A percentile compares a stretch with the other conserved stretches of the same genome.
Evolutionary conservation across 768 basidiomycete genomes (phyloP).

Genomic region (Termitomyces sp.): DNA sequence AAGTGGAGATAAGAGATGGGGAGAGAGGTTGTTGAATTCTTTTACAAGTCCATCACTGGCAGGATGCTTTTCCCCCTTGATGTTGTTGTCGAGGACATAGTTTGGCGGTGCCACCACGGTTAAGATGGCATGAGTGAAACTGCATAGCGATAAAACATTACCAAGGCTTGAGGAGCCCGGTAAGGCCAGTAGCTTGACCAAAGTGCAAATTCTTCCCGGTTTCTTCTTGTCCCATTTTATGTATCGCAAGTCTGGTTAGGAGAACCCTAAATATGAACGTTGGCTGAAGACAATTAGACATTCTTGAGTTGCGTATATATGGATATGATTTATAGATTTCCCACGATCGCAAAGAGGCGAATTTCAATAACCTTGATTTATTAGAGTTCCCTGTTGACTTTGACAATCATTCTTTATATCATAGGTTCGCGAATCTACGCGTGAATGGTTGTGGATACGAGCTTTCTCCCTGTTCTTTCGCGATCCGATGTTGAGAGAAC

Average conservation of each 20-base stretch:
- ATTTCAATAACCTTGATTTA: not conserved
- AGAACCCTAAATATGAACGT: too few relatives aligned
- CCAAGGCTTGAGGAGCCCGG: not conserved
- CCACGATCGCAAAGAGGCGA: conserved; percentile 1
- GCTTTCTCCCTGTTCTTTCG: conserved; percentile 49
- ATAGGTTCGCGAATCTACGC: not conserved
- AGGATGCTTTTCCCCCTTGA: not conserved
- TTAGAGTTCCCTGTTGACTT: not conserved
- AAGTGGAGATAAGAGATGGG: not conserved
- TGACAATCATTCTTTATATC: not conserved
- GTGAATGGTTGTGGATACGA: conserved; percentile 23
- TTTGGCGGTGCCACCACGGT: not conserved
- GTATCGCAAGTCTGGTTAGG: not conserved
- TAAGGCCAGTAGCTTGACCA: not conserved
- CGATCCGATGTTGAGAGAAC: conserved; percentile 52
- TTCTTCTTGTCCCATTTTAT: not conserved
- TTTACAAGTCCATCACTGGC: conserved; percentile 1
- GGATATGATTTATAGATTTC: not conserved
- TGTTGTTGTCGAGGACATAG: not conserved
- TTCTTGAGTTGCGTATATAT: too few relatives aligned
- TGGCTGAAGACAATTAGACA: not conserved
- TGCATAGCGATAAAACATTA: not conserved
- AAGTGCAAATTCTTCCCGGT: not conserved
- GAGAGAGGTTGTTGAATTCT: not conserved
- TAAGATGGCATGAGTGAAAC: not conserved